Evolutionary conservation across 768 basidiomycete species (phyloP).

Genomic region (Tephrocybe sp.): DNA sequence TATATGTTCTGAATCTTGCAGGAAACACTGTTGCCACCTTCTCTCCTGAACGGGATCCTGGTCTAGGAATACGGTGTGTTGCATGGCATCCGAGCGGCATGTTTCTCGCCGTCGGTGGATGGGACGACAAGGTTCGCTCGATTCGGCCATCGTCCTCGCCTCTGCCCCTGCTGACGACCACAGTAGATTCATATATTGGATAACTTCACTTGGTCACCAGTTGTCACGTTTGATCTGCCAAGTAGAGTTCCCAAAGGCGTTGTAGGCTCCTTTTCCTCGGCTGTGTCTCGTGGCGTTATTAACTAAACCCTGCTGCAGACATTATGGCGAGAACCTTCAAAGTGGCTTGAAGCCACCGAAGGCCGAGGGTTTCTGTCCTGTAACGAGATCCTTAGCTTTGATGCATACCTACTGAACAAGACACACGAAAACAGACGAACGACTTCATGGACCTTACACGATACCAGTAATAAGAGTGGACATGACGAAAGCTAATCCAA

Average conservation of each 20-base stretch:
- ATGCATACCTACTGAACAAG: background rate
- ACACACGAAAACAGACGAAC: slow-evolving; percentile 52
- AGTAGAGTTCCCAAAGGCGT: slow-evolving; percentile 54
- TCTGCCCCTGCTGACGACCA: slow-evolving; percentile 6
- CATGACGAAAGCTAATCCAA: slow-evolving; percentile 61
- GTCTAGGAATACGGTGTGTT: slow-evolving; percentile 76
- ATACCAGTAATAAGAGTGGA: slow-evolving; percentile 53
- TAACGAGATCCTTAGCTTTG: slow-evolving; percentile 28
- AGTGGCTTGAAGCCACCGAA: slow-evolving; percentile 83
- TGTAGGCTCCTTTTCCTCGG: slow-evolving; percentile 39
- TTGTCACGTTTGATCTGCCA: slow-evolving; percentile 61
- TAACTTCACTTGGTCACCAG: slow-evolving; percentile 70
- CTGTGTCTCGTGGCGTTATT: background rate
- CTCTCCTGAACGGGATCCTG: slow-evolving; percentile 73
- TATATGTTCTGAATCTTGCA: slow-evolving; percentile 66
- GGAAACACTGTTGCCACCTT: slow-evolving; percentile 68
- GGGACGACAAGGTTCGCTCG: slow-evolving; percentile 77
- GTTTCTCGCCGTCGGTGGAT: slow-evolving; percentile 82
- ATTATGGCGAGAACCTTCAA: slow-evolving; percentile 83
- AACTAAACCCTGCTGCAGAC: slow-evolving; percentile 40
- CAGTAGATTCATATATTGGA: slow-evolving; percentile 74
- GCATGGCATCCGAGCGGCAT: slow-evolving; percentile 87
- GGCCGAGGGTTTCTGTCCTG: slow-evolving; percentile 89
- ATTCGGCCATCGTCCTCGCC: too few species aligned
- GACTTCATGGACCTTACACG: slow-evolving; percentile 54